Evolutionary conservation across 306 rosid species (phyloP).

Genomic region (Spatholobus suberectus): DNA sequence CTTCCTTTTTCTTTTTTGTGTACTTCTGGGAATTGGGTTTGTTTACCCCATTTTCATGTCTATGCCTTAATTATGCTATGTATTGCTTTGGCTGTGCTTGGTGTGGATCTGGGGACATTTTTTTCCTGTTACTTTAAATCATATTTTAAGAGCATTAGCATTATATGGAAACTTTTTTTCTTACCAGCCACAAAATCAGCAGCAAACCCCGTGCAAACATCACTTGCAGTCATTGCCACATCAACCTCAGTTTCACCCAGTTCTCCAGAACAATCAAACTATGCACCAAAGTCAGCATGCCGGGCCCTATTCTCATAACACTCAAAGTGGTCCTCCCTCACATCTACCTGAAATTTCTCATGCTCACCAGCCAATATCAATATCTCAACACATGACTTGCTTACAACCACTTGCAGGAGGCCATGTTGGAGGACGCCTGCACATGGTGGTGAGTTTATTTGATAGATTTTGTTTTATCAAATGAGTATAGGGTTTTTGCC

Average conservation of each 20-base stretch:
- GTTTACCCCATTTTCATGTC: slow-evolving; percentile 3
- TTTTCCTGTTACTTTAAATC: background rate
- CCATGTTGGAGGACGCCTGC: slow-evolving; percentile 88
- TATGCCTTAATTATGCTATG: slow-evolving; percentile 27
- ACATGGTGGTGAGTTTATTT: slow-evolving; percentile 75
- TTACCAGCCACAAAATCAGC: slow-evolving; percentile 72
- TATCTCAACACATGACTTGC: slow-evolving; percentile 85
- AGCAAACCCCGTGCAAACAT: slow-evolving; percentile 72
- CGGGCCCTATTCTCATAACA: slow-evolving; percentile 75
- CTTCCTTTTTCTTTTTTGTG: background rate
- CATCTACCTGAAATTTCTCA: slow-evolving; percentile 82
- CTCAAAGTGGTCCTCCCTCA: slow-evolving; percentile 74
- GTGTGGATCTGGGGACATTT: slow-evolving; percentile 21
- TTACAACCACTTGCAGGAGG: slow-evolving; percentile 72
- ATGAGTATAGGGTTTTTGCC: slow-evolving; percentile 19
- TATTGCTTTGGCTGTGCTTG: slow-evolving; percentile 20
- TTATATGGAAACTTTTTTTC: background rate
- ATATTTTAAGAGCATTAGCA: background rate
- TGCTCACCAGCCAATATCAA: slow-evolving; percentile 78
- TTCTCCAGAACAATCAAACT: slow-evolving; percentile 79
- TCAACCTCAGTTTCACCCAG: slow-evolving; percentile 83
- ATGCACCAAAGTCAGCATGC: slow-evolving; percentile 81
- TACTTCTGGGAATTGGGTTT: slow-evolving; percentile 15
- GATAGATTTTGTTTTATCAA: slow-evolving; percentile 8
- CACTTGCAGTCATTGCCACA: slow-evolving; percentile 73